Evolutionary conservation across 2,329 filamentous ascomycete genomes (phyloP).

Genomic region (Claviceps sorghi): DNA sequence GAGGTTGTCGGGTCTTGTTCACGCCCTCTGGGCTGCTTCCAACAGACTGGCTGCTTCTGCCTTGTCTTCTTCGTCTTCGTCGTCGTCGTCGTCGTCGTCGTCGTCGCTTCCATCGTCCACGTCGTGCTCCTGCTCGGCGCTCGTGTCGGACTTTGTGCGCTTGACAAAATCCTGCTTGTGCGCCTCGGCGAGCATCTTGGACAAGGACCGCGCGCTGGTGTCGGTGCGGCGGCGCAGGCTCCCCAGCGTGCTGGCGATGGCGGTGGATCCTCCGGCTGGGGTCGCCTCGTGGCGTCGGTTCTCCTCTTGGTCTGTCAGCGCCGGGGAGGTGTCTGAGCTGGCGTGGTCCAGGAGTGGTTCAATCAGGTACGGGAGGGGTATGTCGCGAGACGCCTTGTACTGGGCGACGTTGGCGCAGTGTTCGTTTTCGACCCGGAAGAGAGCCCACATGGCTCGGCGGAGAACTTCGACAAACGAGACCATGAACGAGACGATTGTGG

Average conservation of each 20-base stretch:
- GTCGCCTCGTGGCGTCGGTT: conserved; percentile 5
- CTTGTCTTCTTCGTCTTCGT: background rate
- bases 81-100: conserved; percentile 4
- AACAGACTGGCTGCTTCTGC: conserved; percentile 6
- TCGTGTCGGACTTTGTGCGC: conserved; percentile 33
- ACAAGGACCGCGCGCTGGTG: conserved; percentile 25
- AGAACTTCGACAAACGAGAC: conserved; percentile 65
- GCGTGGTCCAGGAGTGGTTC: conserved; percentile 31
- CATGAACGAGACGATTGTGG: conserved; percentile 64
- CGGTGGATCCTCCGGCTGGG: conserved; percentile 8
- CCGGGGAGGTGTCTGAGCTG: conserved; percentile 19
- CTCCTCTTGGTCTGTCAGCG: conserved; percentile 7
- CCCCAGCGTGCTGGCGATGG: conserved; percentile 10
- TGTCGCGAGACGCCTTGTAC: conserved; percentile 78
- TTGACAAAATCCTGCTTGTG: conserved; percentile 90
- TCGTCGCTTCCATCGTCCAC: conserved; percentile 17
- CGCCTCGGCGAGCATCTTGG: conserved; percentile 61
- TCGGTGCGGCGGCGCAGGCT: conserved; percentile 20
- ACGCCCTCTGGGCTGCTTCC: conserved; percentile 4
- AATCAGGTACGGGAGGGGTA: conserved; percentile 68
- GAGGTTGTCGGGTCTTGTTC: conserved; percentile 9
- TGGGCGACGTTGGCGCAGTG: conserved; percentile 84
- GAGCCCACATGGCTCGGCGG: conserved; percentile 78
- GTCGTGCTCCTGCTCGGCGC: conserved; percentile 12
- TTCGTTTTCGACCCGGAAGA: conserved; percentile 94